Evolutionary conservation across 2,329 filamentous ascomycete genomes (phyloP), one percentile per base, ranked within the genome.

Genomic region (Diaporthe capsici): DNA sequence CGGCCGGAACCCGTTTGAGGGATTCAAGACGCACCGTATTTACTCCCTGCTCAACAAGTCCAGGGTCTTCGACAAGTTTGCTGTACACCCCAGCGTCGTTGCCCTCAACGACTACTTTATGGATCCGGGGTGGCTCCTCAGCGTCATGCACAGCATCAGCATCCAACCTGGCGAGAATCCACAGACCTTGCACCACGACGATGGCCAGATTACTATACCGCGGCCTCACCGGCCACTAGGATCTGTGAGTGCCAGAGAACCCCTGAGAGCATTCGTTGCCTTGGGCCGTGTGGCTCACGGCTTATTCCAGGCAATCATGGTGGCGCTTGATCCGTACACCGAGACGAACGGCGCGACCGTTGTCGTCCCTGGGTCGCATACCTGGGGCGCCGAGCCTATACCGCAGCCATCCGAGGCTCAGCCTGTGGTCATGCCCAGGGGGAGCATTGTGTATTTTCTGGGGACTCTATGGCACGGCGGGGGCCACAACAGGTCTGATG

Each of bases 51-150:
- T 84, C 44, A 83, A 84, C 79, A 86, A 86, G 77, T 82, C 82
- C 13, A 79, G 83, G 22, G 80, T 79, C 4, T 85, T 86, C 78
- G 82, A 85, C 77, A 83, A 82, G 75, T 85, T 84, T 74, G 78
- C 78, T 42, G 75, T 83, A 0, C 79, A 85, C 8, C 81, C 81
- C 12, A 78, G 80, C 28, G 81, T 86, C 6, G 78, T 85, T 28
- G 82, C 83, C 1, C 79, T 86, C 58, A 86, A 86, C 73, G 81
- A 85, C 39, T 82, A 82, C 75, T 85, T 85, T 74, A 79, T 86
- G n/a, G 84, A 84, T 67, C 79, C 80, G 22, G 83, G 83, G 0
- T 85, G 82, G 63, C 78, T 83, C 28, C 70, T 85, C 25, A 82
- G 80, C 55, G 80, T 82, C 9, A 81, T 84, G 44, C 83, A 85